phyloP scores from a whole-genome alignment of 108 stramenopile species.

The Pinguiococcus pyrenoidosus region DNA sequence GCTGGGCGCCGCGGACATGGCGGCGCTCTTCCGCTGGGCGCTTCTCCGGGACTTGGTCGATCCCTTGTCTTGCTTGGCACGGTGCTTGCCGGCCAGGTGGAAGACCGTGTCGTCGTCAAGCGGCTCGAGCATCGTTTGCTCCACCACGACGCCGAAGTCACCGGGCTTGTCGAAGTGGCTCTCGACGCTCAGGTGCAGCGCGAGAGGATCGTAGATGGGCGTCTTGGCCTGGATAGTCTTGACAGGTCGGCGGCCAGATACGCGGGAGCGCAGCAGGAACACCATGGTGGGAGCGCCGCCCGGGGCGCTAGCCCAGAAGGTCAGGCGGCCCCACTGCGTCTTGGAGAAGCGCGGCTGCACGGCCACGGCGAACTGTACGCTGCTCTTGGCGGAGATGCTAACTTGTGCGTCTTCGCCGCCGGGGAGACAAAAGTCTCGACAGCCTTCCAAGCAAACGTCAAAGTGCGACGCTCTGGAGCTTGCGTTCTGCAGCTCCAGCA shows the following conservation, averaged over 20 bases:
- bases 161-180: conserved; percentile 26
- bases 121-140: no score
- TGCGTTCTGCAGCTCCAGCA: conserved; percentile 43
- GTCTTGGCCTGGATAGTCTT: conserved; percentile 4
- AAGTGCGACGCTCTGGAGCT: conserved; percentile 22
- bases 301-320: conserved; percentile 6
- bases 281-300: conserved; percentile 30
- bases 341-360: conserved; percentile 12
- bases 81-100: no score
- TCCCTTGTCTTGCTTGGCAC: neutral
- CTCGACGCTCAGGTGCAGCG: conserved; percentile 15
- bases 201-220: conserved; percentile 24
- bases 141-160: neutral
- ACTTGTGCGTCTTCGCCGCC: neutral
- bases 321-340: conserved; percentile 28
- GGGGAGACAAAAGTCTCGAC: conserved; percentile 35
- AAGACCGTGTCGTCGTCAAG: no score
- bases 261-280: conserved; percentile 25
- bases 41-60: neutral
- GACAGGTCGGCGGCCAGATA: conserved; percentile 15
- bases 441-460: conserved; percentile 32
- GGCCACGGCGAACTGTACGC: conserved; percentile 8
- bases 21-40: neutral
- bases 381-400: conserved; percentile 1
- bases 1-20: conserved; percentile 1